Evolutionary conservation across 345 rosid genomes (phyloP).

Genomic region (Lepidium africanum): DNA sequence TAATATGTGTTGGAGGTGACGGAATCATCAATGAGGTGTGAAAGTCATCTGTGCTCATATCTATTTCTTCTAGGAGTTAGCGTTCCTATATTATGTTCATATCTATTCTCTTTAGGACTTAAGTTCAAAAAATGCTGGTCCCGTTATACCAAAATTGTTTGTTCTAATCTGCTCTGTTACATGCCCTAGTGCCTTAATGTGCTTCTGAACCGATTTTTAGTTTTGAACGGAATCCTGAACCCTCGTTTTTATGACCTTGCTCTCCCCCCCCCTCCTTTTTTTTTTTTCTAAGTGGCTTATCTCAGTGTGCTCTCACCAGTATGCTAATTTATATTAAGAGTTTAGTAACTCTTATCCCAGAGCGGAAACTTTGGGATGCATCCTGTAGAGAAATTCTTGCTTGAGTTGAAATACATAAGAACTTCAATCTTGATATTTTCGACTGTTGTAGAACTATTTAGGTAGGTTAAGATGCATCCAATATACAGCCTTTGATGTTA

Average conservation of each 20-base stretch:
- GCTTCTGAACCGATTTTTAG: neutral
- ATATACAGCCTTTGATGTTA: neutral
- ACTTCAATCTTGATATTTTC: neutral
- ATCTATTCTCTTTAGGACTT: neutral
- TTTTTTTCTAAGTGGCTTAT: too few relatives aligned
- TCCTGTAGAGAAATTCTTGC: slow-evolving; percentile 11
- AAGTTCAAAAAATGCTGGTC: neutral
- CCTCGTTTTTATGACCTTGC: too few relatives aligned
- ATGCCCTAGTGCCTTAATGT: neutral
- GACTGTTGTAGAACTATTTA: neutral
- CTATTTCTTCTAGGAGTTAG: slow-evolving; percentile 6
- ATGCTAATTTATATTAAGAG: slow-evolving; percentile 19
- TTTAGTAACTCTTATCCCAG: slow-evolving; percentile 5
- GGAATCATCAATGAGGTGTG: slow-evolving; percentile 97
- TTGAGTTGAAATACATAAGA: slow-evolving; percentile 5
- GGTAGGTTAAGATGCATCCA: slow-evolving; percentile 12
- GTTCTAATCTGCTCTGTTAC: slow-evolving; percentile 1
- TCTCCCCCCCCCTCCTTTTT: too few relatives aligned
- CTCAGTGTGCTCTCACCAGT: slow-evolving; percentile 21
- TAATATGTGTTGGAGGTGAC: slow-evolving; percentile 96
- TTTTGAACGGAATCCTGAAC: neutral
- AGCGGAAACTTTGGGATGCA: slow-evolving; percentile 16
- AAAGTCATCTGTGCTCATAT: neutral
- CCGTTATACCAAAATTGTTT: neutral
- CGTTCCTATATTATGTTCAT: neutral